Percentiles rank a stretch among this genome's conserved stretches.
Conservation (phyloP, 805 yeast genomes). For the Candida dajiaensis region DNA sequence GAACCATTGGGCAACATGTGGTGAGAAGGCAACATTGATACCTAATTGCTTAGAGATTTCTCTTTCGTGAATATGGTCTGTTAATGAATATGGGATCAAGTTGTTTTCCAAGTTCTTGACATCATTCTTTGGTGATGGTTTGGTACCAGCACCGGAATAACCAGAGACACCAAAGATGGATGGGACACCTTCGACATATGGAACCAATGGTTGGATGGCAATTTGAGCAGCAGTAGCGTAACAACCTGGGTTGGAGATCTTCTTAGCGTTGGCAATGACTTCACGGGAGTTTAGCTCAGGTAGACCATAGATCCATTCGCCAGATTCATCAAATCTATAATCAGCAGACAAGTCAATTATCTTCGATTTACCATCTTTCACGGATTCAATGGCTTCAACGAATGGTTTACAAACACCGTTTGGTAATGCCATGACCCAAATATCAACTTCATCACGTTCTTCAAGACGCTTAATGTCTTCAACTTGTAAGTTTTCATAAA, state of each 20-base stretch:
- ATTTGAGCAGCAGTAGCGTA: slow-evolving; percentile 98
- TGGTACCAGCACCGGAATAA: slow-evolving; percentile 98
- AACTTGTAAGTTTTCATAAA: slow-evolving; percentile 78
- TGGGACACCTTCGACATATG: slow-evolving; percentile 66
- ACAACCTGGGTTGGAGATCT: slow-evolving; percentile 96
- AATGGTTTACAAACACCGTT: slow-evolving; percentile 93
- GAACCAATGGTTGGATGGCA: slow-evolving; percentile 81
- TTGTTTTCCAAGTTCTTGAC: slow-evolving; percentile 67
- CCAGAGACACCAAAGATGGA: slow-evolving; percentile 94
- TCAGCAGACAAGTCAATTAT: slow-evolving; percentile 94
- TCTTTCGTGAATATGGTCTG: slow-evolving; percentile 95
- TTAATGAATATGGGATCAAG: slow-evolving; percentile 89
- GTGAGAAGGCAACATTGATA: slow-evolving; percentile 76
- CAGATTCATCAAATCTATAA: slow-evolving; percentile 84
- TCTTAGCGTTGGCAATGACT: slow-evolving; percentile 61
- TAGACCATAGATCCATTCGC: slow-evolving; percentile 89
- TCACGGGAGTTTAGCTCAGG: slow-evolving; percentile 82
- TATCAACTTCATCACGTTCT: slow-evolving; percentile 71
- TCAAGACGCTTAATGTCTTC: slow-evolving; percentile 84
- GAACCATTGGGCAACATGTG: slow-evolving; percentile 99
- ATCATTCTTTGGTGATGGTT: slow-evolving; percentile 96
- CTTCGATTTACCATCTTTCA: slow-evolving; percentile 60
- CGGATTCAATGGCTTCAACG: slow-evolving; percentile 72
- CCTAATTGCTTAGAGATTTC: slow-evolving; percentile 85
- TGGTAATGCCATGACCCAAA: slow-evolving; percentile 99